phyloP scores from a whole-genome alignment of 176 grass and related monocot species.

The Otatea glauca region DNA sequence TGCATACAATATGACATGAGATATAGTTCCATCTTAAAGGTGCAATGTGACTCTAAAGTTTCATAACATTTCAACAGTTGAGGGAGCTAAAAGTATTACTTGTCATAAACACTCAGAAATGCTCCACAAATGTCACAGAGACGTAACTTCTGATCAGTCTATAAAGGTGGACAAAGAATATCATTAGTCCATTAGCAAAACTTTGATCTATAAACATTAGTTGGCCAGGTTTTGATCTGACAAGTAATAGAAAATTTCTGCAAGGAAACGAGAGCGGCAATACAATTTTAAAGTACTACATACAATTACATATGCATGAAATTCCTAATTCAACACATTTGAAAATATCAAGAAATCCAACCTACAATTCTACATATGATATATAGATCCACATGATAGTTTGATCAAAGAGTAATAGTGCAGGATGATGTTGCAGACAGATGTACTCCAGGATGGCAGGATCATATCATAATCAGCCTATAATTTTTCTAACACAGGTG shows the following conservation, averaged over 20 bases:
- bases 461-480: not conserved
- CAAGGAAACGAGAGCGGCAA: not conserved
- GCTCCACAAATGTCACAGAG: constrained; percentile 99
- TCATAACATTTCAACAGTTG: not conserved
- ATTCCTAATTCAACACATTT: not conserved
- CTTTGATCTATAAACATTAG: constrained; percentile 1
- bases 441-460: constrained; percentile 5
- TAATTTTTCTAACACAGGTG: not conserved
- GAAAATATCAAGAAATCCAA: constrained; percentile 22
- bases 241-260: constrained; percentile 7
- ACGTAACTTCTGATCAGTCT: constrained; percentile 98
- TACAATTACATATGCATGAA: constrained; percentile 11
- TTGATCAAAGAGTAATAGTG: not conserved
- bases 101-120: constrained; percentile 93
- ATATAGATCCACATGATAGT: not conserved
- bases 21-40: constrained; percentile 15
- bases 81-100: constrained; percentile 47
- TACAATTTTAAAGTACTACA: not conserved
- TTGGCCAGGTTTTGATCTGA: not conserved
- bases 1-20: constrained; percentile 39
- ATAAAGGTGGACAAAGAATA: constrained; percentile 29
- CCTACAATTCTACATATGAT: not conserved
- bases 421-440: not conserved
- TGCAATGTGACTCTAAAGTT: not conserved
- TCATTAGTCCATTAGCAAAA: constrained; percentile 26